Evolutionary conservation across 805 yeast species (phyloP).

Genomic region (Ogataea zsoltii): DNA sequence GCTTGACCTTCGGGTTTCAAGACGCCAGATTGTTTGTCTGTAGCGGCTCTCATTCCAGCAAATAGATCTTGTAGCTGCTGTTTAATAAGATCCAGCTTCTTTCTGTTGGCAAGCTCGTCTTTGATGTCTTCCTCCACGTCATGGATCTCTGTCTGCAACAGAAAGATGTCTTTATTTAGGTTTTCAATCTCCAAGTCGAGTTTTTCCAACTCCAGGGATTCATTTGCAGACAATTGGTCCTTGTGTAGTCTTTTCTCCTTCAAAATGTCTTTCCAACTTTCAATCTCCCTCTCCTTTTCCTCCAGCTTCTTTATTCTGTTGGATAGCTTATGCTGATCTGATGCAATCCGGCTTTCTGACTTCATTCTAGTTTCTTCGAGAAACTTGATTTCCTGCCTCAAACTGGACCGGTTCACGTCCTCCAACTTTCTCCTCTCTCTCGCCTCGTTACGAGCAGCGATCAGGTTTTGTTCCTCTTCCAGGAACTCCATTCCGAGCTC

Average conservation of each 20-base stretch:
- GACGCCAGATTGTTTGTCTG: constrained; percentile 32
- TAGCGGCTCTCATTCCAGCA: constrained; percentile 21
- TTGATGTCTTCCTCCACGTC: constrained; percentile 36
- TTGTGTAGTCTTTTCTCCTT: constrained; percentile 25
- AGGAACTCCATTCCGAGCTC: constrained; percentile 37
- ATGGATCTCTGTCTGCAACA: constrained; percentile 30
- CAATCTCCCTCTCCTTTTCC: constrained; percentile 36
- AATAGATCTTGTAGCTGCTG: constrained; percentile 27
- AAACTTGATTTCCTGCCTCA: constrained; percentile 42
- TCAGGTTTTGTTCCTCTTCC: constrained; percentile 39
- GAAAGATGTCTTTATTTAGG: constrained; percentile 30
- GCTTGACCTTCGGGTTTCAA: constrained; percentile 29
- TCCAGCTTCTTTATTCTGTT: constrained; percentile 33
- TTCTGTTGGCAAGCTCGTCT: constrained; percentile 28
- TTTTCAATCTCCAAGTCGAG: constrained; percentile 25
- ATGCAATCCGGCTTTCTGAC: constrained; percentile 36
- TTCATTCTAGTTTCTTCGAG: constrained; percentile 43
- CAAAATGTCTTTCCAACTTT: constrained; percentile 34
- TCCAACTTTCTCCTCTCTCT: constrained; percentile 42
- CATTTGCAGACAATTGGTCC: constrained; percentile 14
- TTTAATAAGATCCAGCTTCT: constrained; percentile 27
- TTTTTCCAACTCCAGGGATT: constrained; percentile 21
- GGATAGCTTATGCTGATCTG: constrained; percentile 33
- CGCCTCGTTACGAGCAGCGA: constrained; percentile 38
- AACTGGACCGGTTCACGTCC: constrained; percentile 40